Evolutionary conservation across 768 basidiomycete species (phyloP).

Genomic region (Lactifluus volemus): DNA sequence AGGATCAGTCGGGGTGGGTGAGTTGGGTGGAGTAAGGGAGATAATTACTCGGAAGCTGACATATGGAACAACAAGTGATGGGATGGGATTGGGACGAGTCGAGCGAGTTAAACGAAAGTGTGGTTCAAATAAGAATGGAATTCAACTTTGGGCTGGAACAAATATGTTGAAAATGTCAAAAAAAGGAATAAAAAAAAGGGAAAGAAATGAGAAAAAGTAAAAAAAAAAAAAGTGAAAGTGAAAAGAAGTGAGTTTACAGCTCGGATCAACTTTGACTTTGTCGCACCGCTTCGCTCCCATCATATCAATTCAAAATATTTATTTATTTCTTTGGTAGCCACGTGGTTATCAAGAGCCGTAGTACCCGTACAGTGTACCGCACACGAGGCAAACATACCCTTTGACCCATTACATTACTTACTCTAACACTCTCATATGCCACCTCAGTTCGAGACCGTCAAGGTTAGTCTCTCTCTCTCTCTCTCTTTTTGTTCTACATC

Average conservation of each 20-base stretch:
- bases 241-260: background rate
- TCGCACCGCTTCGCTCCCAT: too few species aligned
- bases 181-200: background rate
- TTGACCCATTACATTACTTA: too few species aligned
- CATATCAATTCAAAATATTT: background rate
- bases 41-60: conserved; percentile 11
- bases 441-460: conserved; percentile 63
- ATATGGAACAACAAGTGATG: background rate
- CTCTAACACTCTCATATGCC: conserved; percentile 27
- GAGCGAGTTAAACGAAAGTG: background rate
- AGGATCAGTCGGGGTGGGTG: background rate
- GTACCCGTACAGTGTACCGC: too few species aligned
- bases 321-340: too few species aligned
- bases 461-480: conserved; percentile 31
- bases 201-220: background rate
- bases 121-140: background rate
- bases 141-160: background rate
- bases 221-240: background rate
- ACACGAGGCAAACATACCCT: too few species aligned
- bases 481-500: background rate
- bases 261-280: background rate
- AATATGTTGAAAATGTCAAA: background rate
- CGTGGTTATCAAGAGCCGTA: too few species aligned
- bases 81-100: too few species aligned
- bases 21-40: background rate